Evolutionary conservation across 257 asterid species (phyloP), one percentile per base, ranked within the genome.

Genomic region (Scutellaria barbata): DNA sequence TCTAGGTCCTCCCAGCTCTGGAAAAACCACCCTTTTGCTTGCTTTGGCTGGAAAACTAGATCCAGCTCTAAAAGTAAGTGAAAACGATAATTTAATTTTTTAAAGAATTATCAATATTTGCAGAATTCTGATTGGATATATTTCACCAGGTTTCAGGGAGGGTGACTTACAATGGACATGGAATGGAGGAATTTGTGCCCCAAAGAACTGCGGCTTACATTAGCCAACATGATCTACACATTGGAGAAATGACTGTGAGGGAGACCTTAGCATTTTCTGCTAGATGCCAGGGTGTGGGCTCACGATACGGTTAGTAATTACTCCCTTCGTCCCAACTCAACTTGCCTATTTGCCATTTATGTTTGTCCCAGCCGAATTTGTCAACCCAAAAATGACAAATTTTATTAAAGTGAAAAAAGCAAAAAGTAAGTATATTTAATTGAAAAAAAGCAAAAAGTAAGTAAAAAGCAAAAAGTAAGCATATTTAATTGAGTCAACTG

Each of bases 31-130:
- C 0, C 83, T 86, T 47, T 40, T 87, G 65, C 71, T 86, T 53
- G 96, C 93, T 69, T 77, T 89, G 84, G 92, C 96, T 8, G 96
- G 92, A 41, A 87, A 83, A 40, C 89, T 87, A 8, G 96, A 89
- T 25, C 70, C 78, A 8, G 4, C 79, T 2, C 82, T 89, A 1
- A 74, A 82, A 81, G 96, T 89, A 71, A 72, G 76, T 2, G 35
- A 30, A 30, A 30, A 30, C 35, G 1, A 1, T 22, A 1, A 22
- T 22, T 22, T 22, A 1, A 22, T 22, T 22, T 35, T 30, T n/a
- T 1, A 0, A 0, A 9, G 45, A 39, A 37, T 13, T 10, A 2
- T 57, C 7, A 5, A 10, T 55, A 56, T 4, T 10, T 1, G 5
- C 7, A 22, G 25, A 2, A 25, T 46, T 13, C 18, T 45, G 17